Percentiles rank a stretch among this genome's conserved stretches.
These are phyloP conservation scores for Botrytis medusae DNA, from an alignment of 2,329 filamentous ascomycete species.

Conservation along the genomic window DNA sequence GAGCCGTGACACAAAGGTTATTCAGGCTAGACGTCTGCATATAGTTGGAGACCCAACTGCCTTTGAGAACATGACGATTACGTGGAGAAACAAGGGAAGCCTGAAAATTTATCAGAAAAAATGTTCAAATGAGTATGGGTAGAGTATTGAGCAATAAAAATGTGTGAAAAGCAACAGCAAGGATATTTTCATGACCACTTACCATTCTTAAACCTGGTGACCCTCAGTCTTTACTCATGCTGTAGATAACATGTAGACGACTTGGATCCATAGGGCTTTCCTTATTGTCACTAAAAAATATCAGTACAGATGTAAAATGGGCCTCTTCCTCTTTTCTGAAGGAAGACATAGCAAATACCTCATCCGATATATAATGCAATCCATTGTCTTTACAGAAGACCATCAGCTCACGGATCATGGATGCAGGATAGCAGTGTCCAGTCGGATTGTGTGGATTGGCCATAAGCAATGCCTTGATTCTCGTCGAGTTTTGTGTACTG, in stretches of 20 bases:
- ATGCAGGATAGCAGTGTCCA: neutral
- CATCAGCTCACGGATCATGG: conserved; percentile 4
- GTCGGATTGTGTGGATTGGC: conserved; percentile 22
- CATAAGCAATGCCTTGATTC: conserved; percentile 3
- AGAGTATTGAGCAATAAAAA: too few species aligned
- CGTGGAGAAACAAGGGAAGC: neutral
- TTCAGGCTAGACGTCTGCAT: neutral
- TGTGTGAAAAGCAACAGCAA: too few species aligned
- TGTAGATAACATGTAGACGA: conserved; percentile 8
- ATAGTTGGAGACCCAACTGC: neutral
- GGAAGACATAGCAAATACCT: neutral
- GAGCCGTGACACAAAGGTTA: neutral
- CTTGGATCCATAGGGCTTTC: neutral
- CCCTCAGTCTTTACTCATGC: conserved; percentile 17
- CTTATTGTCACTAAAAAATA: neutral
- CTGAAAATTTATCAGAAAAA: neutral
- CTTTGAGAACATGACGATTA: neutral
- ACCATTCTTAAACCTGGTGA: conserved; percentile 4
- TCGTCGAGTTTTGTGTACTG: neutral
- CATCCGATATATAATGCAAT: conserved; percentile 21
- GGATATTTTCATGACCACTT: neutral
- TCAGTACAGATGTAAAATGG: neutral
- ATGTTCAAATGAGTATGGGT: too few species aligned
- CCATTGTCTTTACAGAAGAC: conserved; percentile 12
- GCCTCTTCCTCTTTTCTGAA: neutral